Base-by-base conservation (phyloP, 192 early-diverging fungal genomes). In the Podila minutissima region DNA sequence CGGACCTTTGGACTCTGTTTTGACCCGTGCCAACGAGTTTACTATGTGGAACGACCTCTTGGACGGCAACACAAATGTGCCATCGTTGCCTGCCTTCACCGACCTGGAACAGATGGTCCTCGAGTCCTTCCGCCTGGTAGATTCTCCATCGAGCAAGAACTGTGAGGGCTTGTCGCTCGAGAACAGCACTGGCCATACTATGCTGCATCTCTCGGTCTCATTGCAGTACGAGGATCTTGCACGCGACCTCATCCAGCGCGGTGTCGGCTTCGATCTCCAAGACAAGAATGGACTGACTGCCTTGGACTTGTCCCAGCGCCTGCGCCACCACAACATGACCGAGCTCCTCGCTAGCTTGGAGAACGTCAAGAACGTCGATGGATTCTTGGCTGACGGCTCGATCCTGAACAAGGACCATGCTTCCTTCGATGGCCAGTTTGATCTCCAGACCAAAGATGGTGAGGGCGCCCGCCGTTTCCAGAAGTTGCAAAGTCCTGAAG, bases 281-380 rank as follows among this genome's bases (percentile, higher is more conserved):
- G 77, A 81, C 58, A 81, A 81, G 71, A 81, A 81, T 55, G 71
- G 77, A 55, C 33, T 73, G 29, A 73, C 71, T 61, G 77, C 77
- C n/a, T 58, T 81, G 26, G 66, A 64, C 49, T 69, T 65, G 77
- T 71, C 77, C 24, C 62, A 32, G 37, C 60, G 35, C 48, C 37
- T 81, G 65, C 48, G 68, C 53, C 49, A 46, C 58, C 62, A 50
- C 41, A 26, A 11, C 67, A 81, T 81, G 71, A 49, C 72, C 5
- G 69, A 73, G 28, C 29, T 81, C 29, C 66, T 81, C 50, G 48
- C 55, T n/a, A 60, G 60, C 51, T 17, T 37, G 10, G 20, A 29
- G 26, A 32, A 24, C 22, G 29, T 37, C 32, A 62, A 62, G 59
- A 32, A 20, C 13, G 15, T 35, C n/a, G 62, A 63, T 63, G 62